These are phyloP conservation scores for Paramecium primaurelia DNA, from an alignment of 73 alveolate species.

Conservation along the genomic window DNA sequence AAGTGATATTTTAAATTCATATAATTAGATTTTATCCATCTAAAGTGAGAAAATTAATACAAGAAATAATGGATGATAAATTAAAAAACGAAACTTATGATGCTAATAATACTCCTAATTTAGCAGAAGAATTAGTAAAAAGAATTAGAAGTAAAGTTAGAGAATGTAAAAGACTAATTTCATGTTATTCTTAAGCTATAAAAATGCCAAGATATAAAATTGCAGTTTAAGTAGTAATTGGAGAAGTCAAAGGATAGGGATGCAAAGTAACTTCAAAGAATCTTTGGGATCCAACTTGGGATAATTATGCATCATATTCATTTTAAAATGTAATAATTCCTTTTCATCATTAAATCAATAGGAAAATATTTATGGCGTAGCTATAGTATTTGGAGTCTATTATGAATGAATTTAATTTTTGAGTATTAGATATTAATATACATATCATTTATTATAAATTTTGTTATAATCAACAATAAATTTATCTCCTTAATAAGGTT, in stretches of 20 bases:
- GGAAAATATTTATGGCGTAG: constrained; percentile 21
- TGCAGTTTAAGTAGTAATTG: not conserved
- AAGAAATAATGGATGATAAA: constrained; percentile 22
- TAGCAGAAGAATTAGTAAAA: constrained; percentile 23
- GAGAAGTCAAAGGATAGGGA: constrained; percentile 41
- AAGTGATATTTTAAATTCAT: not conserved
- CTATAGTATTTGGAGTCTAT: constrained; percentile 42
- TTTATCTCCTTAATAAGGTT: not conserved
- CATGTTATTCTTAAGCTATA: not conserved
- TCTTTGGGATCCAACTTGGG: constrained; percentile 48
- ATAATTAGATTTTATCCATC: constrained; percentile 35
- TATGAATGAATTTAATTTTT: not conserved
- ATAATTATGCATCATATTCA: constrained; percentile 25
- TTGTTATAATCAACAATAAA: not conserved
- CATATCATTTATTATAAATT: not conserved
- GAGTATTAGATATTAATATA: not conserved
- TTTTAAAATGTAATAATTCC: not conserved
- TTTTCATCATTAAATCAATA: not conserved
- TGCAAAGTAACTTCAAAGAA: constrained; percentile 18
- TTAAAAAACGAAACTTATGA: constrained; percentile 47
- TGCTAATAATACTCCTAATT: not conserved
- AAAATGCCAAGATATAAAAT: constrained; percentile 47
- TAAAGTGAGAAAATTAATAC: not conserved
- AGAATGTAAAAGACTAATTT: not conserved
- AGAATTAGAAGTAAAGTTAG: constrained; percentile 8